A percentile compares a stretch with the other conserved stretches of the same genome.
These are phyloP conservation scores for Dipteronia dyeriana DNA, from an alignment of 345 rosid genomes.

Conservation along the genomic window DNA sequence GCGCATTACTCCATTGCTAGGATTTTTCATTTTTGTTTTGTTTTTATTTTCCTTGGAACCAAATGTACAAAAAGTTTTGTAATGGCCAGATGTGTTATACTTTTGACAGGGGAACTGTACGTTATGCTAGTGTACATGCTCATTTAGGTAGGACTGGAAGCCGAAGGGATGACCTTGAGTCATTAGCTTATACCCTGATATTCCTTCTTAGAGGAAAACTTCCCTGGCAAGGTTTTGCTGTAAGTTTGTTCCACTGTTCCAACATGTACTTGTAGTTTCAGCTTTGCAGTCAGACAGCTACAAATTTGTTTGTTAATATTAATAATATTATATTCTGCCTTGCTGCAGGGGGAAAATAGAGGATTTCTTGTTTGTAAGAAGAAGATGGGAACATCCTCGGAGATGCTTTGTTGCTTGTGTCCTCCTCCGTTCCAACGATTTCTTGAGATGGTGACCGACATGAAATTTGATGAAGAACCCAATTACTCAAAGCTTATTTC, in stretches of 20 bases:
- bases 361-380: conserved; percentile 72
- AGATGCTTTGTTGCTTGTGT: conserved; percentile 53
- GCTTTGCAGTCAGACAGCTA: conserved; percentile 1
- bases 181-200: conserved; percentile 60
- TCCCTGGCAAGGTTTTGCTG: conserved; percentile 65
- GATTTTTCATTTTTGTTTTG: background rate
- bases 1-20: background rate
- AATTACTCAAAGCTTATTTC: conserved; percentile 54
- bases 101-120: conserved; percentile 56
- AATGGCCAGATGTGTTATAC: background rate
- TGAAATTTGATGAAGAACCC: conserved; percentile 65
- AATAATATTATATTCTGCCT: background rate
- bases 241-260: conserved; percentile 31
- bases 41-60: background rate
- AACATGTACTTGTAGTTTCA: conserved; percentile 11
- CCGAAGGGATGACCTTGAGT: conserved; percentile 63
- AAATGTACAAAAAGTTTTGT: background rate
- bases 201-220: conserved; percentile 62
- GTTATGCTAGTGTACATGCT: conserved; percentile 66
- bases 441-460: conserved; percentile 56
- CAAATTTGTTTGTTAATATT: background rate
- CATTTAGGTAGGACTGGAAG: conserved; percentile 62
- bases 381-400: conserved; percentile 67
- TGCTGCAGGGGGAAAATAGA: conserved; percentile 60
- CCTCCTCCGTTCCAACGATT: conserved; percentile 52